Base-by-base conservation (phyloP, 2,329 filamentous ascomycete species). In the Ophiocordyceps polyrhachis-furcata region DNA sequence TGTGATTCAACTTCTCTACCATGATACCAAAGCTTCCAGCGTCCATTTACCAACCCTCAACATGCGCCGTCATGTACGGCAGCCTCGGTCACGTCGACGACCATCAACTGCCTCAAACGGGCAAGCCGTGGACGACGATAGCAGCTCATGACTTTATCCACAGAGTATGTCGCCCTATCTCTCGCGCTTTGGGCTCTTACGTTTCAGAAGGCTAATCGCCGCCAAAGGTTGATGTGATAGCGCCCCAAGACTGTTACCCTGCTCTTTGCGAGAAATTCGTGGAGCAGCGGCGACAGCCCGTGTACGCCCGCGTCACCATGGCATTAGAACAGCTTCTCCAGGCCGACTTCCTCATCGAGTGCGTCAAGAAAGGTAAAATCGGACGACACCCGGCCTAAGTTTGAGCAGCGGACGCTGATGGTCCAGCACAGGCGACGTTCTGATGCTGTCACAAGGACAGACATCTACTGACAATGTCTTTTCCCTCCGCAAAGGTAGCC, bases 361-460 rank as follows among this genome's bases (percentile, higher is more conserved):
- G 93, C 56, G 79, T 96, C 51, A 93, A 93, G 60, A 72, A 71
- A 48, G 83, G 83, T 83, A 63, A 20, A 57, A 9, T 15, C 19
- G 23, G 15, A 25, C 8, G 5, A 15, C 38, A 17, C 19, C 2
- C 9, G 5, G n/a, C 13, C 19, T 25, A 29, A 29, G 21, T 20
- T 19, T 42, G 25, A 7, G 17, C 23, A 11, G 6, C 12, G 35
- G 17, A 15, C 13, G 23, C 11, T 31, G 38, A 31, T 44, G 28
- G 41, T 11, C 8, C 19, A 4, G 28, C 5, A 2, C 47, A 87
- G 85, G 85, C 5, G 79, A 86, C 56, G 66, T 93, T 43, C 61
- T 84, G 52, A 84, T 96, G 81, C 70, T 94, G 2, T 94, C 88
- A 0, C 75, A 88, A 58, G 87, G 86, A 13, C 72, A 73, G 29